These are phyloP conservation scores for Microascus cirrosus DNA, from an alignment of 2,329 filamentous ascomycete genomes.

Conservation along the genomic window DNA sequence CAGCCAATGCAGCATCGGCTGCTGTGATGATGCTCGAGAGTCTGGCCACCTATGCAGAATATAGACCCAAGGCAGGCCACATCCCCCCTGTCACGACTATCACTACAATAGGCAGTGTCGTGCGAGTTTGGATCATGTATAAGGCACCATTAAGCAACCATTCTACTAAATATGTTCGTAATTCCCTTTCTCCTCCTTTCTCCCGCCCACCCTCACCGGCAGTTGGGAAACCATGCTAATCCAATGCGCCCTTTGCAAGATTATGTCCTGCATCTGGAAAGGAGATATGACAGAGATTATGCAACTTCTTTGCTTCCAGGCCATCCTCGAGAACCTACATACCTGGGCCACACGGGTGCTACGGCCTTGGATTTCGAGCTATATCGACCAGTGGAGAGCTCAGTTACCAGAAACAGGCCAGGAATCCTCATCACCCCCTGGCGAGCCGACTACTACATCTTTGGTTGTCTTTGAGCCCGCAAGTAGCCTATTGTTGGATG, in stretches of 20 bases:
- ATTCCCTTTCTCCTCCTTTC: no score
- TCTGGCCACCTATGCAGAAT: slow-evolving; percentile 3
- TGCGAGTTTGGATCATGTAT: slow-evolving; percentile 10
- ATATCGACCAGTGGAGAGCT: slow-evolving; percentile 9
- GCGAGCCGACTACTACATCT: no score
- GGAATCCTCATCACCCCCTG: neutral
- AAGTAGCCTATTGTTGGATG: no score
- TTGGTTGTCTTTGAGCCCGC: no score
- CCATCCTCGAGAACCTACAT: slow-evolving; percentile 10
- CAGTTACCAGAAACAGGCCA: neutral
- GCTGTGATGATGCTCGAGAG: slow-evolving; percentile 8
- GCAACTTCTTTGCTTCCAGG: slow-evolving; percentile 7
- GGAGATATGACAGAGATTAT: slow-evolving; percentile 8
- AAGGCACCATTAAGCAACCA: neutral
- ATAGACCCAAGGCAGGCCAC: slow-evolving; percentile 6
- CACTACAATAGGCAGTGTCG: neutral
- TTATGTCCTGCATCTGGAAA: slow-evolving; percentile 10
- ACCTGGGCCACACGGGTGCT: slow-evolving; percentile 9
- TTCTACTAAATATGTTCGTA: slow-evolving; percentile 5
- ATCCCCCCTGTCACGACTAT: no score
- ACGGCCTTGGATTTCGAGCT: slow-evolving; percentile 9
- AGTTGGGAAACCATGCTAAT: neutral
- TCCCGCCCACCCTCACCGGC: no score
- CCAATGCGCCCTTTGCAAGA: slow-evolving; percentile 4
- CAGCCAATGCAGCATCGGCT: slow-evolving; percentile 8